Conservation (phyloP, 192 early-diverging fungal species). For the Backusella psychrophila region DNA sequence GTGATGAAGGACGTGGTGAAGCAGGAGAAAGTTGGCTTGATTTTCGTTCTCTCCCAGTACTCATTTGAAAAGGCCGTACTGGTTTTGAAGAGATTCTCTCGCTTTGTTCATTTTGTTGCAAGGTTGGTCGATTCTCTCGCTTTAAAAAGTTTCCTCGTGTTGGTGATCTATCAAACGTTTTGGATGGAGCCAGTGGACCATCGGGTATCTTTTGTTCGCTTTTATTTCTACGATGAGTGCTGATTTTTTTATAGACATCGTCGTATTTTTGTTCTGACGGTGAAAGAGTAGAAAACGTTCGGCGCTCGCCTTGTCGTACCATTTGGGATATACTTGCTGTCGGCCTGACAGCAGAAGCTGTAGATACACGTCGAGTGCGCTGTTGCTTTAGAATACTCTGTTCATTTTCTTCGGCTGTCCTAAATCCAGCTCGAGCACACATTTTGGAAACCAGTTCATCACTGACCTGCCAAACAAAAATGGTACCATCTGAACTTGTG, state of each 20-base stretch:
- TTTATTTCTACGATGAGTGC: neutral
- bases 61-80: neutral
- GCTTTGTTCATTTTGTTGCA: neutral
- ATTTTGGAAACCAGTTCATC: constrained; percentile 40
- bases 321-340: constrained; percentile 28
- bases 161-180: neutral
- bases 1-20: neutral
- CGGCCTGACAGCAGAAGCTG: neutral
- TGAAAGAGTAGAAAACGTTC: constrained; percentile 32
- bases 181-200: neutral
- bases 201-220: neutral
- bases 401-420: neutral
- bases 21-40: neutral
- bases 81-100: neutral
- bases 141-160: neutral
- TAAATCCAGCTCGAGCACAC: constrained; percentile 20
- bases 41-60: neutral
- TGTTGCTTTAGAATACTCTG: constrained; percentile 10
- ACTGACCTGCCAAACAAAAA: constrained; percentile 72
- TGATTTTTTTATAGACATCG: constrained; percentile 32
- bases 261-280: constrained; percentile 37
- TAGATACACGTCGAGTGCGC: constrained; percentile 18
- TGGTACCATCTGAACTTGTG: constrained; percentile 73
- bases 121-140: neutral
- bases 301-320: constrained; percentile 27